Evolutionary conservation across 2,329 filamentous ascomycete species (phyloP), one percentile per base, ranked within the genome.

Genomic region (Neofusicoccum kwambonambiense): DNA sequence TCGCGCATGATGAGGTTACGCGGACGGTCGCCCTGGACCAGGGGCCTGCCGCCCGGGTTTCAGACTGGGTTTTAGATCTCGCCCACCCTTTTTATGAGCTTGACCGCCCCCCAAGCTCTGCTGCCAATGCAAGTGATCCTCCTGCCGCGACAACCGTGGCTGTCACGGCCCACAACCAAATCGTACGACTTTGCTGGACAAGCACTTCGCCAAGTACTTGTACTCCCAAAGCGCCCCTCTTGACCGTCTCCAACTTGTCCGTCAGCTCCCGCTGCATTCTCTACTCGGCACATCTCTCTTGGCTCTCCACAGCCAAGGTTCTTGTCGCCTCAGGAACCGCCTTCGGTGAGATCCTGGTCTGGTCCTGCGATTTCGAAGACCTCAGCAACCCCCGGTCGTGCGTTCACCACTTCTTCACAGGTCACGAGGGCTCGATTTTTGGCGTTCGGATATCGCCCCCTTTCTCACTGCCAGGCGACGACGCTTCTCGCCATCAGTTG

Each of bases 341-440:
- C 1, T 98, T 98, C 77, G 95, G 95, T 3, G 93, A 98, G 76
- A 90, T 99, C 39, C 83, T 97, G 42, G 86, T 96, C 15, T 98
- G 95, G 95, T 91, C 89, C 68, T 93, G 87, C 70, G 78, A 80
- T 52, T 70, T 83, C n/a, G 67, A 69, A 2, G 34, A 64, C 35
- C 52, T 65, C 39, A 58, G 54, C 11, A 66, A 60, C 6, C 47
- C 70, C 3, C 41, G 39, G 15, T 75, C 78, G 13, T 77, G 75
- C 4, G 80, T 84, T 13, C 84, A 87, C 69, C 82, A 84, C 68
- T 81, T 83, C 49, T 88, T 89, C 70, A 81, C 82, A 8, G 87
- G 86, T 0, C 95, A 99, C 72, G 93, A 97, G 72, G 95, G 95
- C 0, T 97, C 94, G 0, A 90, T 99, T 34, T 99, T 97, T 69